Conservation (phyloP, 2,329 filamentous ascomycete species). For the Magnaporthales sp. region DNA sequence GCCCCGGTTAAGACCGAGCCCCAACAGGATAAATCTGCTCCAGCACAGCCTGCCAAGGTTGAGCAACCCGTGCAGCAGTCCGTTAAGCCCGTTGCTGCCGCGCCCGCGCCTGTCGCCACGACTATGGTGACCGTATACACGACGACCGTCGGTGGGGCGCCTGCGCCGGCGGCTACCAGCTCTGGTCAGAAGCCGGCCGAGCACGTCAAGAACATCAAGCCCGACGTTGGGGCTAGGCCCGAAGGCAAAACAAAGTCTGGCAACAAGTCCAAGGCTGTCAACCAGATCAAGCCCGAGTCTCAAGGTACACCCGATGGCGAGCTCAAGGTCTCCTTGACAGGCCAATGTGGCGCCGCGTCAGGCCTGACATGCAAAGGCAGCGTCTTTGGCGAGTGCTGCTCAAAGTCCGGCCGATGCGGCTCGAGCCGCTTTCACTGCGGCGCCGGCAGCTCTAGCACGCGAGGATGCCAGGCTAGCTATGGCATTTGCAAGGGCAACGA, state of each 20-base stretch:
- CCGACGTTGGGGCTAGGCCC: background rate
- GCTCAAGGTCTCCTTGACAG: constrained; percentile 26
- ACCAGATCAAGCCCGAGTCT: background rate
- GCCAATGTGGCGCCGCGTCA: constrained; percentile 28
- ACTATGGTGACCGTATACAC: background rate
- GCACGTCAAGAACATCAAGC: background rate
- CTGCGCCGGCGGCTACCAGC: background rate
- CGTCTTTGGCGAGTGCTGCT: constrained; percentile 34
- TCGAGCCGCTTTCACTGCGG: constrained; percentile 25
- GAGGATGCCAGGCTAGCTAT: constrained; percentile 21
- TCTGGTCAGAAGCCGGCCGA: background rate
- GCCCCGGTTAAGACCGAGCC: background rate
- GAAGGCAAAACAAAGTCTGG: background rate
- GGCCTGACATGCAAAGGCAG: constrained; percentile 32
- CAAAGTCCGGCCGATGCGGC: constrained; percentile 28
- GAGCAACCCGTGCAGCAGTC: background rate
- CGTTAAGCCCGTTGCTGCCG: background rate
- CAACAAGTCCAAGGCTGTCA: background rate
- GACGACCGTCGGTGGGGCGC: background rate
- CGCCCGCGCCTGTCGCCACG: background rate
- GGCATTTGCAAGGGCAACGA: constrained; percentile 2
- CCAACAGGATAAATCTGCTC: too few relatives aligned
- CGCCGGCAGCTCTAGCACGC: constrained; percentile 8
- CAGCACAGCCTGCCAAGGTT: background rate
- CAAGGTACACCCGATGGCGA: background rate